Evolutionary conservation across 1,284 basidiomycete species (phyloP).

Genomic region (Ganoderma lingzhi): DNA sequence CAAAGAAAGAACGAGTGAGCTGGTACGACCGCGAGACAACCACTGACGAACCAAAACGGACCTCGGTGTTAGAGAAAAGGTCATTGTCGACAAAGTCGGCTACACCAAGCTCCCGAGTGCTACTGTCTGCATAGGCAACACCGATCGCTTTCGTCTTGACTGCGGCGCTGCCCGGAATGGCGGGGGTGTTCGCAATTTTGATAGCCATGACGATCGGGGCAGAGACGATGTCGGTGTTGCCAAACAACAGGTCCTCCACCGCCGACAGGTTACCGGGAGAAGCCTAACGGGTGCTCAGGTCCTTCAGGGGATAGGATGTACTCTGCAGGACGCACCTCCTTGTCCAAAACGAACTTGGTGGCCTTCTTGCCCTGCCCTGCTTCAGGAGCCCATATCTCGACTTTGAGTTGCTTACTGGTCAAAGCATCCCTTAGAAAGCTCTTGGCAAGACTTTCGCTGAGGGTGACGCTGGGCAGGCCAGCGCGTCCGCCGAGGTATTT

Average conservation of each 20-base stretch:
- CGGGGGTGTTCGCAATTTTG: slow-evolving; percentile 69
- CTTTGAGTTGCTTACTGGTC: slow-evolving; percentile 88
- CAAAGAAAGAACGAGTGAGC: slow-evolving; percentile 10
- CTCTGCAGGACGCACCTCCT: slow-evolving; percentile 64
- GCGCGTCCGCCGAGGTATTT: slow-evolving; percentile 79
- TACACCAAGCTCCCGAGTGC: slow-evolving; percentile 73
- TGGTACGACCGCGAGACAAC: neutral
- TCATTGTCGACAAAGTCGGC: slow-evolving; percentile 96
- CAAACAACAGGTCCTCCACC: slow-evolving; percentile 94
- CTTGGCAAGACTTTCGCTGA: slow-evolving; percentile 87
- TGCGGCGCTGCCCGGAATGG: slow-evolving; percentile 51
- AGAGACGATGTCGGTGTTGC: slow-evolving; percentile 82
- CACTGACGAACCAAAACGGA: slow-evolving; percentile 42
- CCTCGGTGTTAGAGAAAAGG: slow-evolving; percentile 95
- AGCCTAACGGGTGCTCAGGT: slow-evolving; percentile 58
- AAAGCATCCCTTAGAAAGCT: slow-evolving; percentile 90
- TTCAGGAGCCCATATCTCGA: slow-evolving; percentile 92
- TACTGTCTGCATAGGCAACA: slow-evolving; percentile 84
- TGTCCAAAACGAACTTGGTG: slow-evolving; percentile 77
- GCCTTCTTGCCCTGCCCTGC: slow-evolving; percentile 79
- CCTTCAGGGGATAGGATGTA: neutral
- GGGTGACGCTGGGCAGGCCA: slow-evolving; percentile 80
- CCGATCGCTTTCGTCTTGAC: slow-evolving; percentile 71
- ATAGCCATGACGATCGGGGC: slow-evolving; percentile 94
- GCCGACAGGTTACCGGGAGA: slow-evolving; percentile 96